These are phyloP conservation scores for Dothistroma pini DNA, from an alignment of 2,329 filamentous ascomycete genomes.

Conservation along the genomic window DNA sequence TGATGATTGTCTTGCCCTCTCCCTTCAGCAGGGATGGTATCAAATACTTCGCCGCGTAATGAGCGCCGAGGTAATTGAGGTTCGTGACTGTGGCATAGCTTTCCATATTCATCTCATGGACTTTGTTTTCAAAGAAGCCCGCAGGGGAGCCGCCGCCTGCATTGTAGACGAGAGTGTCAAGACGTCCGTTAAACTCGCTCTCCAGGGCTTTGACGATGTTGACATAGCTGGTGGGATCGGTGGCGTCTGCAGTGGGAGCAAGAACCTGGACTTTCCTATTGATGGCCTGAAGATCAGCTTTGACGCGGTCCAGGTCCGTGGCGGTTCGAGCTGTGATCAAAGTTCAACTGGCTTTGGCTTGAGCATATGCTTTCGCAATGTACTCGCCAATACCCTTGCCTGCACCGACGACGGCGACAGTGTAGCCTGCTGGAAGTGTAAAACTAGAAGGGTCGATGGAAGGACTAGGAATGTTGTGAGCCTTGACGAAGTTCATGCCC, in stretches of 20 bases:
- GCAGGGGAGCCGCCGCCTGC: constrained; percentile 3
- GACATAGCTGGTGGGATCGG: neutral
- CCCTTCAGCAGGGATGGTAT: neutral
- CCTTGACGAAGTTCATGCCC: constrained; percentile 7
- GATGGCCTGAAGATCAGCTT: neutral
- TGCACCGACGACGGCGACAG: constrained; percentile 11
- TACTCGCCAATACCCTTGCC: constrained; percentile 14
- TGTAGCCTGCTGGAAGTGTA: constrained; percentile 8
- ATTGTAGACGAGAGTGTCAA: constrained; percentile 13
- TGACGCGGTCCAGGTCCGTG: neutral
- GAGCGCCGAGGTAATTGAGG: neutral
- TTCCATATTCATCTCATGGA: neutral
- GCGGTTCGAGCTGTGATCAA: constrained; percentile 11
- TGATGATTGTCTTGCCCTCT: constrained; percentile 10
- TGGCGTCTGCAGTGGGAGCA: neutral
- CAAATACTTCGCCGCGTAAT: neutral
- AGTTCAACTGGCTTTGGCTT: constrained; percentile 9
- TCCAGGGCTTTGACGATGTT: constrained; percentile 5
- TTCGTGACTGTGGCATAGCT: neutral
- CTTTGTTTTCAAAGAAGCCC: neutral
- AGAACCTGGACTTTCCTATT: neutral
- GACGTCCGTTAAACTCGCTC: constrained; percentile 6
- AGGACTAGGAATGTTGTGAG: constrained; percentile 3
- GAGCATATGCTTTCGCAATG: constrained; percentile 12
- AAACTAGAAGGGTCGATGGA: constrained; percentile 9